Evolutionary conservation across 2,329 filamentous ascomycete genomes (phyloP).

Genomic region (Hysterium pulicare): DNA sequence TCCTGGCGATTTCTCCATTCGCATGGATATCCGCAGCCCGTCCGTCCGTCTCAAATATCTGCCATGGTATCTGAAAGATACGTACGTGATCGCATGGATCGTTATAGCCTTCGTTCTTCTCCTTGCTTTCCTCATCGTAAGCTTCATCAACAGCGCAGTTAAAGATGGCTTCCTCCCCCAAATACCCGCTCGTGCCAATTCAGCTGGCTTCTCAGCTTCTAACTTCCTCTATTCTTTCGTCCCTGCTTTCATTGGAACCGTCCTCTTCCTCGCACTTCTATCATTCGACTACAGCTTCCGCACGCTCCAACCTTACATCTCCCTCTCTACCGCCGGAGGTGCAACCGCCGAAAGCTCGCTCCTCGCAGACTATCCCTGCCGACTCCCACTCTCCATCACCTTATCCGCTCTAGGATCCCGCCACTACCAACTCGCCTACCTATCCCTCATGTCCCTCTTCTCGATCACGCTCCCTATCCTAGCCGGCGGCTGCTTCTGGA

Average conservation of each 20-base stretch:
- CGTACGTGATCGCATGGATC: constrained; percentile 63
- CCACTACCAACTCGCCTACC: constrained; percentile 63
- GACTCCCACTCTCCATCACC: constrained; percentile 59
- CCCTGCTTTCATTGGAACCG: constrained; percentile 63
- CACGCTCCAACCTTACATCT: constrained; percentile 66
- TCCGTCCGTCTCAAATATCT: constrained; percentile 63
- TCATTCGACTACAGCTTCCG: constrained; percentile 64
- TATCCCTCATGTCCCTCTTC: constrained; percentile 58
- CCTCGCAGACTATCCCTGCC: constrained; percentile 67
- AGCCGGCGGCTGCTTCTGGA: constrained; percentile 69
- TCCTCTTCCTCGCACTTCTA: constrained; percentile 66
- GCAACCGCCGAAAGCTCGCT: constrained; percentile 61
- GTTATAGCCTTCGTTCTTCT: constrained; percentile 39
- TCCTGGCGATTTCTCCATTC: constrained; percentile 43
- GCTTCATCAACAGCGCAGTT: constrained; percentile 69
- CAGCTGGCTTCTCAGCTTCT: constrained; percentile 70
- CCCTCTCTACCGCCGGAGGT: constrained; percentile 58
- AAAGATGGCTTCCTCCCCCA: constrained; percentile 68
- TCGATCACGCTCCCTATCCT: constrained; percentile 63
- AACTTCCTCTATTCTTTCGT: constrained; percentile 85
- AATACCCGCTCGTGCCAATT: constrained; percentile 58
- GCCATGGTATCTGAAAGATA: constrained; percentile 71
- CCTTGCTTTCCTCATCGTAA: constrained; percentile 63
- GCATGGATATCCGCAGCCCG: constrained; percentile 51
- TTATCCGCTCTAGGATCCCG: constrained; percentile 57